phyloP scores from a whole-genome alignment of 106 monocot species.

The Gastrodia elata region DNA sequence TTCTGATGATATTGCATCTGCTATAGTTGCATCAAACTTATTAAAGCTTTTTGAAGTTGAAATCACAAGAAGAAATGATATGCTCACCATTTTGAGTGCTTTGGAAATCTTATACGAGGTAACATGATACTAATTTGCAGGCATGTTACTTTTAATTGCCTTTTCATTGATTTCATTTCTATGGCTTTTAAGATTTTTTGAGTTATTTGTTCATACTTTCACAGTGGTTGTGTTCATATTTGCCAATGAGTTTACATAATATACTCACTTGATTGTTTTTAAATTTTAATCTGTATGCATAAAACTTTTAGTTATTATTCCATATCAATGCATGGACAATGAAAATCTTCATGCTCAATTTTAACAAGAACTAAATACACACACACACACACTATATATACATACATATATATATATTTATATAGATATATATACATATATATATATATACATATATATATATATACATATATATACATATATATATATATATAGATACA shows the following conservation, averaged over 20 bases:
- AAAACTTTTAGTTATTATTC: not conserved
- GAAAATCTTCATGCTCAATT: no score
- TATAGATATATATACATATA: no score
- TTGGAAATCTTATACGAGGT: constrained; percentile 97
- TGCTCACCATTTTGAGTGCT: constrained; percentile 64
- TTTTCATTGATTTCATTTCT: not conserved
- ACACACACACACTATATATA: no score
- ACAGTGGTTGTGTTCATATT: not conserved
- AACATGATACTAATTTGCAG: not conserved
- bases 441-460: no score
- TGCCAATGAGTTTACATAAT: not conserved
- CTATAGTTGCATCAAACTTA: constrained; percentile 47
- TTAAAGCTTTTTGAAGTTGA: constrained; percentile 69
- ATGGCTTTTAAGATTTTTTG: not conserved
- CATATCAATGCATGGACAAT: not conserved
- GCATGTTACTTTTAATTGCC: not conserved
- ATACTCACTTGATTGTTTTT: not conserved
- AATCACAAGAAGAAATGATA: constrained; percentile 50
- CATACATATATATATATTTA: no score
- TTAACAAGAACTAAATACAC: no score
- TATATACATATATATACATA: no score
- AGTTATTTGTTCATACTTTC: not conserved
- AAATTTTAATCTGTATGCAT: not conserved
- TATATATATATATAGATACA: no score
- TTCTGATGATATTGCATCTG: constrained; percentile 50